Evolutionary conservation across 2,329 filamentous ascomycete species (phyloP), one percentile per base, ranked within the genome.

Genomic region (Fusarium illudens): DNA sequence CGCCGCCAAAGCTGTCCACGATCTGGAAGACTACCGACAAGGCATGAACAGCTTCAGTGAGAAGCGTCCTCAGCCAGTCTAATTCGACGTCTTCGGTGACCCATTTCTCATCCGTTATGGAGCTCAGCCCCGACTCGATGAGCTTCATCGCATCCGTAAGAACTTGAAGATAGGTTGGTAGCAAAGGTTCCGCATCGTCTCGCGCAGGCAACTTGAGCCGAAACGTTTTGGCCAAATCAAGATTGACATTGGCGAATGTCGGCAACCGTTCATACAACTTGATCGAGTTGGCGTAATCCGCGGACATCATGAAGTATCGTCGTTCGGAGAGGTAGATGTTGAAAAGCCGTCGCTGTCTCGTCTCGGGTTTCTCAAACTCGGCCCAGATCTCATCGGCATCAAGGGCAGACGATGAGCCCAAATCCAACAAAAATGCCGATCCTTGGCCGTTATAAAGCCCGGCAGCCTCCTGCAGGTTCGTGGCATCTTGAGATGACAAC

Each of bases 401-500:
- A 51, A 79, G 71, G 15, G 80, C 81, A 17, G 79, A 78, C 1
- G 80, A 75, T 4, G 83, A 79, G 44, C 82, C 84, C 27, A 89
- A 72, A 58, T 87, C 80, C 20, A 86, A 80, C 68, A 87, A 74
- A 74, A 92, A 79, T 74, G 85, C 81, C 68, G 89, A 82, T 75
- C 85, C 82, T 65, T 87, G 85, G 12, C 83, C 78, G 76, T 88
- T 90, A 60, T 86, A 87, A 27, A 88, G 84, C 19, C 90, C 91
- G 12, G 90, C 87, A 15, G 91, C 91, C 72, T 92, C 91, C 73
- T 92, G 89, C 46, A 96, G 81, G 73, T 92, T 94, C 58, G 89
- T 85, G 15, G 89, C 84, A 82, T 96, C 93, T 71, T 96, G 92
- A 48, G 90, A 89, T 1, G 92, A 93, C 59, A 95, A 87, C 1